A percentile compares a stretch with the other conserved stretches of the same genome.
phyloP scores from a whole-genome alignment of 176 grass and related monocot genomes.

The Thinopyrum elongatum region DNA sequence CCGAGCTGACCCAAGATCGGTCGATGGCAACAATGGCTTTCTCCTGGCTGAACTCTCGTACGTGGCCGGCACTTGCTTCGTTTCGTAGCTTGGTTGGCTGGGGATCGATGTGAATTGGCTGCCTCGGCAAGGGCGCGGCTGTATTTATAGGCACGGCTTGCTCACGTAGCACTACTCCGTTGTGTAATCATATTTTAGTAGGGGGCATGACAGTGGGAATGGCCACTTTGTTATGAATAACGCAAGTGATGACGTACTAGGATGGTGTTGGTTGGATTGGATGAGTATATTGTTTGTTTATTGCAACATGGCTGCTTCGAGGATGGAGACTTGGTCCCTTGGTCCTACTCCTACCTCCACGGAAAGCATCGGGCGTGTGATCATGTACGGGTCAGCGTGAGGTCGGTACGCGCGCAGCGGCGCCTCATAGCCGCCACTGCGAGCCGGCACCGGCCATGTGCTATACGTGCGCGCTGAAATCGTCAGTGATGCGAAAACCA shows the following conservation, averaged over 20 bases:
- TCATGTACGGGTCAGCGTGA: not conserved
- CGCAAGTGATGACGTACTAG: not conserved
- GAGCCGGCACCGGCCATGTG: not conserved
- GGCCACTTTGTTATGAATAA: not conserved
- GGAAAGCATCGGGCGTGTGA: not conserved
- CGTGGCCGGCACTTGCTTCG: not conserved
- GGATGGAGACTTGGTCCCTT: not conserved
- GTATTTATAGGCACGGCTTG: slow-evolving; percentile 6
- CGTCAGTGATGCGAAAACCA: too few species aligned
- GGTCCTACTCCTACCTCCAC: not conserved
- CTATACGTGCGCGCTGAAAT: not conserved
- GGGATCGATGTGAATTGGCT: not conserved
- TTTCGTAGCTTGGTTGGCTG: not conserved
- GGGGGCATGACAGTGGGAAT: not conserved
- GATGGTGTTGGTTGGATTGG: not conserved
- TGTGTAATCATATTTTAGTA: too few species aligned
- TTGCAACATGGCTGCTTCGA: not conserved
- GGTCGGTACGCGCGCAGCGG: not conserved
- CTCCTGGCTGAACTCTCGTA: not conserved
- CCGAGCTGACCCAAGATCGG: not conserved
- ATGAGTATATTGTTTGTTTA: not conserved
- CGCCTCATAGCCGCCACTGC: not conserved
- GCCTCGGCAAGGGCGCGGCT: not conserved
- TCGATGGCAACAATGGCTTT: not conserved
- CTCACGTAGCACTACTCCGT: not conserved